Evolutionary conservation across 345 rosid species (phyloP).

Genomic region (Hevea brasiliensis): DNA sequence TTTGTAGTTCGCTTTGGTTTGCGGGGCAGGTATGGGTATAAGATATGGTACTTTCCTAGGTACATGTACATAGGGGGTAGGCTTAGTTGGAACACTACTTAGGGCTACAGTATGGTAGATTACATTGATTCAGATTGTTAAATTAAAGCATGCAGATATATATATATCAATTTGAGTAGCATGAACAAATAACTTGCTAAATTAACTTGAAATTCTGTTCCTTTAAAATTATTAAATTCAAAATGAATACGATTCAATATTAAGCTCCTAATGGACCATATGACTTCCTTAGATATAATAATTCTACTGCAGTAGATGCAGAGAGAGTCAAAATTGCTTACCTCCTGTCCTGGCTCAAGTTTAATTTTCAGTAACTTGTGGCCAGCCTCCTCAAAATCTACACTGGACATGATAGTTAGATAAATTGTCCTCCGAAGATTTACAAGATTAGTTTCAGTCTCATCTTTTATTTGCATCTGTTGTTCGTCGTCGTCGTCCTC

Average conservation of each 20-base stretch:
- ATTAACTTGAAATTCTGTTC: constrained; percentile 23
- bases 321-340: constrained; percentile 24
- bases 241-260: neutral
- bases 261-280: neutral
- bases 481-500: constrained; percentile 82
- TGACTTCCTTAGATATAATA: neutral
- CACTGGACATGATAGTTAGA: constrained; percentile 85
- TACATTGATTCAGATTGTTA: no score
- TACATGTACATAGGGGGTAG: no score
- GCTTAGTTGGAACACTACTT: no score
- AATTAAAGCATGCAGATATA: no score
- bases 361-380: constrained; percentile 83
- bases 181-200: neutral
- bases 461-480: constrained; percentile 72
- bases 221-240: constrained; percentile 12
- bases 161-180: neutral
- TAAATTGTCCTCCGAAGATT: constrained; percentile 89
- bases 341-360: constrained; percentile 94
- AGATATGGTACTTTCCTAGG: no score
- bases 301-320: neutral
- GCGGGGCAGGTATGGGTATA: no score
- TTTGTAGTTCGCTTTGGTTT: no score
- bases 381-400: constrained; percentile 88
- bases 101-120: no score
- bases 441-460: constrained; percentile 93